Evolutionary conservation across 2,329 filamentous ascomycete genomes (phyloP).

Genomic region (Samsoniella hepiali): DNA sequence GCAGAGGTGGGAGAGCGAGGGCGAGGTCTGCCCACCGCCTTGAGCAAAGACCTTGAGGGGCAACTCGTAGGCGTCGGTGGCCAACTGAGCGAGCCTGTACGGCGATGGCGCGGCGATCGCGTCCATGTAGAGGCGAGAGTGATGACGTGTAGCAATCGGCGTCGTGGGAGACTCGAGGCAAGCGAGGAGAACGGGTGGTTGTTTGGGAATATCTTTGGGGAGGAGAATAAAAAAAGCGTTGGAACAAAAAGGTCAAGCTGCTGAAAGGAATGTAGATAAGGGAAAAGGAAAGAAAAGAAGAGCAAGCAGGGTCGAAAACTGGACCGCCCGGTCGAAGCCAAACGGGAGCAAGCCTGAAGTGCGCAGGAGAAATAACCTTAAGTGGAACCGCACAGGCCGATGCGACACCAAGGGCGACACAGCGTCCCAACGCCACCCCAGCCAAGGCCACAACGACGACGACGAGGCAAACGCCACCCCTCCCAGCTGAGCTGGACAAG

Average conservation of each 20-base stretch:
- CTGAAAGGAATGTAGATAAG: background rate
- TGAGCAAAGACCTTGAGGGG: slow-evolving; percentile 40
- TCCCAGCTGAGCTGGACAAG: background rate
- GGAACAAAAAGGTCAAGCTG: background rate
- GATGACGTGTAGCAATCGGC: background rate
- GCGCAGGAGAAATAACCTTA: slow-evolving; percentile 16
- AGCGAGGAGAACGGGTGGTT: background rate
- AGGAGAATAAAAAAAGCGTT: background rate
- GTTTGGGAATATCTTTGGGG: background rate
- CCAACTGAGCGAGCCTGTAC: slow-evolving; percentile 40
- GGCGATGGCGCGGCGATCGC: slow-evolving; percentile 44
- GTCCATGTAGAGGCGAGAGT: slow-evolving; percentile 31
- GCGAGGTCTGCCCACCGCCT: slow-evolving; percentile 53
- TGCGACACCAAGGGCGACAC: slow-evolving; percentile 14
- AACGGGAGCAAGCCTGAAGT: slow-evolving; percentile 10
- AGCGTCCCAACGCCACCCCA: background rate
- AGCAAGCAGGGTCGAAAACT: slow-evolving; percentile 1
- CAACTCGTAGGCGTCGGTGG: slow-evolving; percentile 39
- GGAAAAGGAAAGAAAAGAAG: slow-evolving; percentile 7
- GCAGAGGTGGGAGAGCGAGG: slow-evolving; percentile 65
- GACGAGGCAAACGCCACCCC: background rate
- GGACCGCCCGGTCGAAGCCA: background rate
- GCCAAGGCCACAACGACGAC: background rate
- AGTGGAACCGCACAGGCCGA: slow-evolving; percentile 11
- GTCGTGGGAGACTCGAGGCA: background rate